These are phyloP conservation scores for Asterochloris erici DNA, from an alignment of 139 green algal genomes.

Conservation along the genomic window DNA sequence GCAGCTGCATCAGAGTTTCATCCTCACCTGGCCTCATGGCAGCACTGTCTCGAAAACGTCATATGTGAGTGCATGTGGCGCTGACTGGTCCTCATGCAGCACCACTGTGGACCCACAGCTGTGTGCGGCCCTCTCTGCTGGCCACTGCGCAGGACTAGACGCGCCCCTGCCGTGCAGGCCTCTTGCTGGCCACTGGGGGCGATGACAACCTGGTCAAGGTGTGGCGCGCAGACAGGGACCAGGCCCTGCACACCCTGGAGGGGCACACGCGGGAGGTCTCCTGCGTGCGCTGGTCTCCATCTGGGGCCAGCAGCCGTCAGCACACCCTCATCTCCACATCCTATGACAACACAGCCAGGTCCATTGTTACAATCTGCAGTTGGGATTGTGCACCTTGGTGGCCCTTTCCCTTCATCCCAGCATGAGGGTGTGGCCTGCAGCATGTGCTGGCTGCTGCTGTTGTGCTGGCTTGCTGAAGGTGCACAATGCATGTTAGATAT, in stretches of 20 bases:
- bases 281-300: constrained; percentile 82
- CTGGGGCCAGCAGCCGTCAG: constrained; percentile 42
- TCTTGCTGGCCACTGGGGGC: constrained; percentile 84
- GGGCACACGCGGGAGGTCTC: constrained; percentile 87
- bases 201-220: constrained; percentile 83
- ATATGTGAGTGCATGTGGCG: too few relatives aligned
- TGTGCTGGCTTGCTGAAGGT: not conserved
- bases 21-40: too few relatives aligned
- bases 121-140: too few relatives aligned
- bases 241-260: constrained; percentile 44
- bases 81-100: too few relatives aligned
- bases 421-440: not conserved
- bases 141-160: too few relatives aligned
- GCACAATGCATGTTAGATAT: not conserved
- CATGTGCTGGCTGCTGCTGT: not conserved
- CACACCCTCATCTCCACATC: constrained; percentile 74
- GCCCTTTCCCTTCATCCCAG: not conserved
- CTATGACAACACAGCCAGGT: constrained; percentile 77
- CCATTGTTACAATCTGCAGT: not conserved
- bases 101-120: too few relatives aligned
- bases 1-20: too few relatives aligned
- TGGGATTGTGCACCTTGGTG: too few relatives aligned
- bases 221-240: constrained; percentile 22
- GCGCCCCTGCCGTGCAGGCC: constrained; percentile 32
- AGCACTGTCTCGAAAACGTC: too few relatives aligned